Evolutionary conservation across 805 yeast genomes (phyloP).

Genomic region (Candida suzukii): DNA sequence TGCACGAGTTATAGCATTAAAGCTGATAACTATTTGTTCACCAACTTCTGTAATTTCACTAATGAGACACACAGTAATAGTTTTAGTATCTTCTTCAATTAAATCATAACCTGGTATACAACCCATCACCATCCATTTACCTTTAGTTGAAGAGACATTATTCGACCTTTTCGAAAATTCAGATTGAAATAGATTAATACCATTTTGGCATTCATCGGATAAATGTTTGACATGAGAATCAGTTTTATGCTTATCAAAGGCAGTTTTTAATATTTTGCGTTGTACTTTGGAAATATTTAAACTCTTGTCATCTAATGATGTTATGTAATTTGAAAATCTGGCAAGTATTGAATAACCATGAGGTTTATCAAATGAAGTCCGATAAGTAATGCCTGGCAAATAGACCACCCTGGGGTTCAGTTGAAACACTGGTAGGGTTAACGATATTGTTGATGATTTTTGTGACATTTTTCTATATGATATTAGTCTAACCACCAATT

Average conservation of each 20-base stretch:
- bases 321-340: slow-evolving; percentile 3
- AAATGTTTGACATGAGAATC: not conserved
- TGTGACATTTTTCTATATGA: not conserved
- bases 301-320: not conserved
- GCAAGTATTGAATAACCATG: slow-evolving; percentile 41
- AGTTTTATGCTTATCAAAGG: slow-evolving; percentile 1
- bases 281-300: slow-evolving; percentile 8
- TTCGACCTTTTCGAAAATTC: not conserved
- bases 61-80: slow-evolving; percentile 38
- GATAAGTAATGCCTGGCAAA: slow-evolving; percentile 57
- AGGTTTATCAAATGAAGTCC: slow-evolving; percentile 41
- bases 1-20: slow-evolving; percentile 46
- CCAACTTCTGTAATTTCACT: slow-evolving; percentile 39
- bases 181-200: slow-evolving; percentile 3
- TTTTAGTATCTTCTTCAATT: slow-evolving; percentile 2
- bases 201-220: not conserved
- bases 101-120: slow-evolving; percentile 19
- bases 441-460: not conserved
- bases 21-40: slow-evolving; percentile 36
- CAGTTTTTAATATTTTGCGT: not conserved
- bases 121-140: slow-evolving; percentile 8
- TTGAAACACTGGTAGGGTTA: slow-evolving; percentile 15
- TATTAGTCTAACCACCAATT: too few species aligned
- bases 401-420: slow-evolving; percentile 30
- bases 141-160: too few species aligned